phyloP scores from a whole-genome alignment of 129 eudicot genomes.

The Heracleum sosnowskyi region DNA sequence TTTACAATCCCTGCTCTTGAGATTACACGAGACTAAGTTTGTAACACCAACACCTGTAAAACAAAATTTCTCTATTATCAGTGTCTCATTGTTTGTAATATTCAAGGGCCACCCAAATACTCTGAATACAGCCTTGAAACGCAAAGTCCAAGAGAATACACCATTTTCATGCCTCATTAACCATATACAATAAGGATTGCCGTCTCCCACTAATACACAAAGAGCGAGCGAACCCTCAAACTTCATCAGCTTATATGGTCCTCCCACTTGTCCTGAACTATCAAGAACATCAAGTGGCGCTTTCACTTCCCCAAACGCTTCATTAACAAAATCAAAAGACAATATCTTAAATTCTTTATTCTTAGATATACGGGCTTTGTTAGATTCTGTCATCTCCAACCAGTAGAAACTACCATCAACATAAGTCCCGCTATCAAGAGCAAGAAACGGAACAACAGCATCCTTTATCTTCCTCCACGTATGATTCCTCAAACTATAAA shows the following conservation, averaged over 20 bases:
- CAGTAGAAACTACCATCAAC: not conserved
- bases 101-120: not conserved
- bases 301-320: no score
- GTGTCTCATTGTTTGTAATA: not conserved
- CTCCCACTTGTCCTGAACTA: not conserved
- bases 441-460: not conserved
- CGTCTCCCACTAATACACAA: not conserved
- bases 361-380: no score
- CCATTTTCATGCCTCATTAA: conserved; percentile 2
- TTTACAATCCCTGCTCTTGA: not conserved
- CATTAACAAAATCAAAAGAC: no score
- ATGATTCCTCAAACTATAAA: not conserved
- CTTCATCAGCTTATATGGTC: not conserved
- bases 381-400: no score
- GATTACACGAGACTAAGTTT: not conserved
- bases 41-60: no score
- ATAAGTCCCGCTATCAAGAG: not conserved
- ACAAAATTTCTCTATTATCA: no score
- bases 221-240: not conserved
- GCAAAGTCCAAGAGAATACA: not conserved
- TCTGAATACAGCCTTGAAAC: not conserved
- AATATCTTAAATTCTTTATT: not conserved
- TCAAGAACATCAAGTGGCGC: not conserved
- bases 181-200: not conserved
- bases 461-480: not conserved